Evolutionary conservation across 129 eudicot genomes (phyloP).

Genomic region (Smallanthus sonchifolius): DNA sequence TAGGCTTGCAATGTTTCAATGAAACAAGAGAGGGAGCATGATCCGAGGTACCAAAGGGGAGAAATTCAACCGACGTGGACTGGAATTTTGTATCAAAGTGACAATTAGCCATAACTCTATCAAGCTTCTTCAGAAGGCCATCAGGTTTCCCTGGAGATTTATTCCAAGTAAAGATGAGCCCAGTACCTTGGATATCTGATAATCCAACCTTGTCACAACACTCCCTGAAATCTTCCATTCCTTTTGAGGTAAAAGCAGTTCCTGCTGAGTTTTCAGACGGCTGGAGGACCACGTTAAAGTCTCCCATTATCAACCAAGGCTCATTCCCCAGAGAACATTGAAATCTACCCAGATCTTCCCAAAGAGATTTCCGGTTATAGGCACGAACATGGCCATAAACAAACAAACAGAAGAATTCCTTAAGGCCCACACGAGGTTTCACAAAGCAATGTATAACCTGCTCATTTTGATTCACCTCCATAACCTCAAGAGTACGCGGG

Average conservation of each 20-base stretch:
- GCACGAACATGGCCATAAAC: not conserved
- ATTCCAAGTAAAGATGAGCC: not conserved
- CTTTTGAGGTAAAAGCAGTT: no score
- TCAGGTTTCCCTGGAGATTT: not conserved
- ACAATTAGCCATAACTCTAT: not conserved
- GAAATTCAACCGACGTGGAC: no score
- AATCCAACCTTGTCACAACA: no score
- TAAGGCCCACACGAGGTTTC: not conserved
- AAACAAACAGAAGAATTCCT: not conserved
- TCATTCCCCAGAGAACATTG: no score
- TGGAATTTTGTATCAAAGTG: no score
- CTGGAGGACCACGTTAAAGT: no score
- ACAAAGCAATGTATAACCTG: not conserved
- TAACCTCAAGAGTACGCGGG: not conserved
- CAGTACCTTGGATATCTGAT: no score
- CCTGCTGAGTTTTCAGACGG: no score
- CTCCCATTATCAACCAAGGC: no score
- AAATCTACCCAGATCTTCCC: not conserved
- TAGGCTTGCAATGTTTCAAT: no score
- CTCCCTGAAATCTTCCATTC: not conserved
- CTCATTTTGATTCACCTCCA: not conserved
- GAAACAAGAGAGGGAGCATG: no score
- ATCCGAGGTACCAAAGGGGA: no score
- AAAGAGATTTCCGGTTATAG: not conserved
- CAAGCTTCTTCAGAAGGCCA: not conserved